Evolutionary conservation across 805 yeast species (phyloP).

Genomic region (Yarrowia yakushimensis): DNA sequence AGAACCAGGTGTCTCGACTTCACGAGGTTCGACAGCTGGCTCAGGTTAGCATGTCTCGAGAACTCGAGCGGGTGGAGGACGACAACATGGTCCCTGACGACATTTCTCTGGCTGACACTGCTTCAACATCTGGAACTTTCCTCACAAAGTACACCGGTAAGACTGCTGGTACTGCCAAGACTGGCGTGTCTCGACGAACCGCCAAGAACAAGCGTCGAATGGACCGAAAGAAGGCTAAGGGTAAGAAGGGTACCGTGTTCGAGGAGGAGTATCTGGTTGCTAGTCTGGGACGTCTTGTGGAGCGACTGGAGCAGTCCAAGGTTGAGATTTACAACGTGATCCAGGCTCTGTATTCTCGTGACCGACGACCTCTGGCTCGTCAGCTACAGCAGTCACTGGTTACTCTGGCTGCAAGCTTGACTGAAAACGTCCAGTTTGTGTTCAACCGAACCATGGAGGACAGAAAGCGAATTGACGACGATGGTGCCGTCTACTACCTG

Average conservation of each 20-base stretch:
- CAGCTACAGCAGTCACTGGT: conserved; percentile 68
- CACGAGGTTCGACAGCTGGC: conserved; percentile 84
- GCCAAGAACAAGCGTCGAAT: conserved; percentile 90
- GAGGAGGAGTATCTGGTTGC: conserved; percentile 92
- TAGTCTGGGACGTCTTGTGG: conserved; percentile 83
- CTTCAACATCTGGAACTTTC: conserved; percentile 88
- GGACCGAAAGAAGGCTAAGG: conserved; percentile 93
- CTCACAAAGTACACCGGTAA: conserved; percentile 96
- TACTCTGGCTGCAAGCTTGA: conserved; percentile 54
- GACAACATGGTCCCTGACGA: conserved; percentile 90
- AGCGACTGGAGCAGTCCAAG: conserved; percentile 69
- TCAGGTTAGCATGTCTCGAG: conserved; percentile 77
- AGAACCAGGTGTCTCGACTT: conserved; percentile 76
- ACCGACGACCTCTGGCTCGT: conserved; percentile 72
- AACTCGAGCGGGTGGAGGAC: conserved; percentile 53
- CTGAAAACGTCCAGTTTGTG: conserved; percentile 66
- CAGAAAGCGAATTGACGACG: conserved; percentile 83
- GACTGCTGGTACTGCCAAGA: conserved; percentile 91
- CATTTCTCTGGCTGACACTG: conserved; percentile 92
- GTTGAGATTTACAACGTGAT: conserved; percentile 71
- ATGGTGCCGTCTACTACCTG: conserved; percentile 75
- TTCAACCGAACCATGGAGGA: conserved; percentile 79
- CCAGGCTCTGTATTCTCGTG: conserved; percentile 71
- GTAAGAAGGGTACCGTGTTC: conserved; percentile 95
- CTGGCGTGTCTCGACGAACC: conserved; percentile 92